Conservation (phyloP, 345 rosid species). For the Garcia nutans region DNA sequence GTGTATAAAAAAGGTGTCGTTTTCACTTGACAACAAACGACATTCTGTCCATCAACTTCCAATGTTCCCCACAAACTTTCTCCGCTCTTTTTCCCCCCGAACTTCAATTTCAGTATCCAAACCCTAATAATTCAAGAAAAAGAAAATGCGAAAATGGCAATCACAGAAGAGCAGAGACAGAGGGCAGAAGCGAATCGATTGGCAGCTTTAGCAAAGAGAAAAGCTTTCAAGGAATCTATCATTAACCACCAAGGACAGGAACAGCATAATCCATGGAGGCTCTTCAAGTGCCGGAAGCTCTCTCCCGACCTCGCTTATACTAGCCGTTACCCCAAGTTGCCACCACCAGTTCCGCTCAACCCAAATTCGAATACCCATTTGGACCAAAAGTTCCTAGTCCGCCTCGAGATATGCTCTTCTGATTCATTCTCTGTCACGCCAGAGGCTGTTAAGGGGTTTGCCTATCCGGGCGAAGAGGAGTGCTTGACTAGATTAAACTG, state of each 20-base stretch:
- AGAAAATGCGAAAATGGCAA: slow-evolving; percentile 34
- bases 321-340: slow-evolving; percentile 20
- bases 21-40: too few relatives aligned
- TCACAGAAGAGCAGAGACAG: slow-evolving; percentile 57
- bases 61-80: neutral
- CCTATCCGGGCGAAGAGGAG: slow-evolving; percentile 57
- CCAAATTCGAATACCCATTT: slow-evolving; percentile 19
- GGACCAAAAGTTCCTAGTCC: slow-evolving; percentile 51
- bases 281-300: slow-evolving; percentile 72
- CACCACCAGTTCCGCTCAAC: too few relatives aligned
- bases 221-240: slow-evolving; percentile 37
- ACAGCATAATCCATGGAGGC: slow-evolving; percentile 44
- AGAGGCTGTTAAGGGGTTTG: slow-evolving; percentile 42
- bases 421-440: slow-evolving; percentile 78
- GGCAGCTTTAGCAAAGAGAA: slow-evolving; percentile 58
- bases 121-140: slow-evolving; percentile 17
- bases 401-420: slow-evolving; percentile 85
- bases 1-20: too few relatives aligned
- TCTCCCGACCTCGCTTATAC: slow-evolving; percentile 15
- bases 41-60: neutral
- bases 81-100: slow-evolving; percentile 20
- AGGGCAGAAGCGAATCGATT: slow-evolving; percentile 60
- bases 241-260: slow-evolving; percentile 29
- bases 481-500: slow-evolving; percentile 48
- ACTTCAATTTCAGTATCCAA: slow-evolving; percentile 12